Percentiles rank a stretch among this genome's conserved stretches.
Evolutionary conservation across 1,284 basidiomycete genomes (phyloP).

Genomic region (Moesziomyces sp.): DNA sequence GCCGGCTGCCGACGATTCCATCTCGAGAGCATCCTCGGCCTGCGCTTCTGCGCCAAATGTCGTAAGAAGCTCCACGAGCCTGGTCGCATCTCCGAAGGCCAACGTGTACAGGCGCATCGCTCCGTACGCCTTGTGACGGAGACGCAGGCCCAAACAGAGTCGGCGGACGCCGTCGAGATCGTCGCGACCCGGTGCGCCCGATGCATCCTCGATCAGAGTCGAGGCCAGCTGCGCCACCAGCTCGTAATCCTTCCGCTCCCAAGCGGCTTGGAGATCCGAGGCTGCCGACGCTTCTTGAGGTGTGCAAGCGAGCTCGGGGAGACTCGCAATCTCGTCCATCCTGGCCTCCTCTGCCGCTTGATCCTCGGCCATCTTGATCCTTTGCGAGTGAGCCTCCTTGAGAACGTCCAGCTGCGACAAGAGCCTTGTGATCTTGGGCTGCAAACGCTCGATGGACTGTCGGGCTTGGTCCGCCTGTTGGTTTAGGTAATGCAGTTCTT

Average conservation of each 20-base stretch:
- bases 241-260: conserved; percentile 6
- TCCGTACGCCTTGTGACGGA: conserved; percentile 11
- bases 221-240: conserved; percentile 11
- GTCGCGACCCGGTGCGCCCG: conserved; percentile 4
- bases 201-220: conserved; percentile 4
- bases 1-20: neutral
- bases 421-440: too few species aligned
- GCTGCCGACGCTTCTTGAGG: too few species aligned
- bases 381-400: too few species aligned
- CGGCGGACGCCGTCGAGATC: conserved; percentile 8
- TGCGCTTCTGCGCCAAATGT: conserved; percentile 9
- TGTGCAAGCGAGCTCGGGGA: too few species aligned
- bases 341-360: too few species aligned
- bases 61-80: conserved; percentile 2
- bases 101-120: conserved; percentile 8
- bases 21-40: conserved; percentile 5
- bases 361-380: too few species aligned
- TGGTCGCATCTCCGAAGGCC: conserved; percentile 7
- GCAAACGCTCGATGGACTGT: too few species aligned
- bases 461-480: too few species aligned
- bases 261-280: too few species aligned
- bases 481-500: too few species aligned
- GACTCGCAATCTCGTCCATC: too few species aligned
- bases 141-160: conserved; percentile 8
- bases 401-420: too few species aligned